These are phyloP conservation scores for Ustilago vetiveriae DNA, from an alignment of 1,284 basidiomycete species.

Conservation along the genomic window DNA sequence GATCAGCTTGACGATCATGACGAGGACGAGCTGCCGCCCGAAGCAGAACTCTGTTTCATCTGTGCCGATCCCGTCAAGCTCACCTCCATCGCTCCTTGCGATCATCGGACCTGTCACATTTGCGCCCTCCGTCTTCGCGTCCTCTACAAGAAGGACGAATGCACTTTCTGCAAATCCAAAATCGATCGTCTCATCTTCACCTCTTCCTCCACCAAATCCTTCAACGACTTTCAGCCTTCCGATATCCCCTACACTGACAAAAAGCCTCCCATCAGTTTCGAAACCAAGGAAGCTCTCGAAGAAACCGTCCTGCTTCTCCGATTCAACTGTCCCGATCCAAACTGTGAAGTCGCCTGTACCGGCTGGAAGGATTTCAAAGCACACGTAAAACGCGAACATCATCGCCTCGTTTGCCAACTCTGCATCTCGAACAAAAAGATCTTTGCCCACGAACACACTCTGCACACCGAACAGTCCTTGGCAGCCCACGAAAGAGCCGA, in stretches of 20 bases:
- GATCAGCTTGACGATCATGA: conserved; percentile 46
- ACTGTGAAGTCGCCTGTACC: conserved; percentile 81
- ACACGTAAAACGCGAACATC: conserved; percentile 80
- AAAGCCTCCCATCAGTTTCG: conserved; percentile 80
- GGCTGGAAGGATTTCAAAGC: conserved; percentile 89
- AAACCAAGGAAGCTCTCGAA: conserved; percentile 93
- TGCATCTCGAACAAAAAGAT: conserved; percentile 92
- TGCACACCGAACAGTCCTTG: conserved; percentile 80
- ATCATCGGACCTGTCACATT: conserved; percentile 90
- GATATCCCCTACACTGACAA: conserved; percentile 59
- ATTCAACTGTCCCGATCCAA: conserved; percentile 69
- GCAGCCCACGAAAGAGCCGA: conserved; percentile 78
- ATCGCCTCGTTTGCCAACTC: conserved; percentile 78
- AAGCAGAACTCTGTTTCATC: conserved; percentile 81
- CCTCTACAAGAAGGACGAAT: conserved; percentile 85
- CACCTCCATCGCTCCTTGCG: conserved; percentile 87
- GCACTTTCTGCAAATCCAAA: conserved; percentile 95
- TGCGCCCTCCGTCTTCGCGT: conserved; percentile 90
- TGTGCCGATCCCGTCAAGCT: conserved; percentile 94
- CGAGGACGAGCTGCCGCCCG: conserved; percentile 67
- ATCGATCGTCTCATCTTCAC: conserved; percentile 86
- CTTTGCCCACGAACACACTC: conserved; percentile 91
- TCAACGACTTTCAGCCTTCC: conserved; percentile 47
- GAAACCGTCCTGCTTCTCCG: conserved; percentile 89
- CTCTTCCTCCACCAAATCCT: conserved; percentile 70